Evolutionary conservation across 192 early-diverging fungal genomes (phyloP).

Genomic region (Linnemannia exigua): DNA sequence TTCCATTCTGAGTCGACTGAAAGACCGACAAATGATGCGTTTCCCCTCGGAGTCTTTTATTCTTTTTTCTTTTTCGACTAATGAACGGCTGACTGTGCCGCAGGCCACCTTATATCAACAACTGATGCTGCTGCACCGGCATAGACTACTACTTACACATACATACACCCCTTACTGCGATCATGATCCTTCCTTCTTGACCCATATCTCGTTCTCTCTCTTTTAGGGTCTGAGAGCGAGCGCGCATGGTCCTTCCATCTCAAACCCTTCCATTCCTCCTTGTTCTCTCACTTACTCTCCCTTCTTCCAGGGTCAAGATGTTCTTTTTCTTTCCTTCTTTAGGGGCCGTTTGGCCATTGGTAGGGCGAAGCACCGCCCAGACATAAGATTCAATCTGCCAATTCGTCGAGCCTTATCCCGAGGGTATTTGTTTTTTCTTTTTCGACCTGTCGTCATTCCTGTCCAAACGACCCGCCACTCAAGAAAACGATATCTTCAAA

Average conservation of each 20-base stretch:
- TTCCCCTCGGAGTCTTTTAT: neutral
- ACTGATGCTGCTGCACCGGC: too few species aligned
- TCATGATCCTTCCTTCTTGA: neutral
- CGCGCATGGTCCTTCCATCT: constrained; percentile 7
- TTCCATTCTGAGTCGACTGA: neutral
- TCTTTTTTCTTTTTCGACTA: neutral
- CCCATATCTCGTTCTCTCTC: neutral
- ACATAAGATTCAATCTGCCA: constrained; percentile 2
- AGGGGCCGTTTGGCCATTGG: neutral
- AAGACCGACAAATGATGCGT: neutral
- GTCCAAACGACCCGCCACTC: too few species aligned
- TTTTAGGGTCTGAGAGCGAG: neutral
- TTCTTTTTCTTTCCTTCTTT: neutral
- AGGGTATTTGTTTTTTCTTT: neutral
- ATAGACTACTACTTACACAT: too few species aligned
- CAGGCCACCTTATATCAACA: too few species aligned
- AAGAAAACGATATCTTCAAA: too few species aligned
- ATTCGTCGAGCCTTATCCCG: neutral
- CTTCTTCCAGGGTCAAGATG: neutral
- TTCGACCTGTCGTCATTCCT: too few species aligned
- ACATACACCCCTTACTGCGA: neutral
- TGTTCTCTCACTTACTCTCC: neutral
- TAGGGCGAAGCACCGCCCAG: constrained; percentile 3
- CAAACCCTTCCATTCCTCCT: neutral
- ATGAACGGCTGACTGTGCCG: too few species aligned